Evolutionary conservation across 495 filamentous ascomycete species (phyloP).

Genomic region (Daldinia childiae): DNA sequence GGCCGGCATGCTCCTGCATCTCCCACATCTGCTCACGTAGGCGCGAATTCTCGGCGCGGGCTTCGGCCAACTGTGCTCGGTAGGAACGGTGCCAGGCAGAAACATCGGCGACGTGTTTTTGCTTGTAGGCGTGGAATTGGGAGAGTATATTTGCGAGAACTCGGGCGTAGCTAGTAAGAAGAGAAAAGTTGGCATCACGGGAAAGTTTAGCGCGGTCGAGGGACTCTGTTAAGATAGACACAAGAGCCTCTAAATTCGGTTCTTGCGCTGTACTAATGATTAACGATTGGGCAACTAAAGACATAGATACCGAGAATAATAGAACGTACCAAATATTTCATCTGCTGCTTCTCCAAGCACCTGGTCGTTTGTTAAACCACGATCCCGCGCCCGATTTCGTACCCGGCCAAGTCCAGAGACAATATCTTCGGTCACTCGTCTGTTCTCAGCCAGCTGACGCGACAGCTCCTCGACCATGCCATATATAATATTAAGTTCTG

Average conservation of each 20-base stretch:
- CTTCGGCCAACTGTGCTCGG: constrained; percentile 64
- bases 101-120: constrained; percentile 60
- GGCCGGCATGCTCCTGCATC: constrained; percentile 61
- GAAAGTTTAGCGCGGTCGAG: constrained; percentile 62
- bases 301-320: neutral
- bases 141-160: constrained; percentile 59
- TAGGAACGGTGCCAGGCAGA: constrained; percentile 66
- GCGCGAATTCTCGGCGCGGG: constrained; percentile 63
- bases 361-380: constrained; percentile 61
- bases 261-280: constrained; percentile 52
- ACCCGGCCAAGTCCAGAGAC: constrained; percentile 69
- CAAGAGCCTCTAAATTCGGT: constrained; percentile 60
- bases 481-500: constrained; percentile 87
- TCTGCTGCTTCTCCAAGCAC: constrained; percentile 57
- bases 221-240: constrained; percentile 61
- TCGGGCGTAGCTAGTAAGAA: constrained; percentile 59
- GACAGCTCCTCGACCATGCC: constrained; percentile 84
- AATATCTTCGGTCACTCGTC: constrained; percentile 77
- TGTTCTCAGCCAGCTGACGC: constrained; percentile 77
- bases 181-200: constrained; percentile 61
- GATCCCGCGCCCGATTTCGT: constrained; percentile 56
- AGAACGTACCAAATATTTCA: constrained; percentile 58
- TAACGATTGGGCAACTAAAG: neutral
- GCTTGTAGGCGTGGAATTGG: constrained; percentile 63
- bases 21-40: constrained; percentile 67